Base-by-base conservation (phyloP, 805 yeast species). In the Candida cerambycidarum region DNA sequence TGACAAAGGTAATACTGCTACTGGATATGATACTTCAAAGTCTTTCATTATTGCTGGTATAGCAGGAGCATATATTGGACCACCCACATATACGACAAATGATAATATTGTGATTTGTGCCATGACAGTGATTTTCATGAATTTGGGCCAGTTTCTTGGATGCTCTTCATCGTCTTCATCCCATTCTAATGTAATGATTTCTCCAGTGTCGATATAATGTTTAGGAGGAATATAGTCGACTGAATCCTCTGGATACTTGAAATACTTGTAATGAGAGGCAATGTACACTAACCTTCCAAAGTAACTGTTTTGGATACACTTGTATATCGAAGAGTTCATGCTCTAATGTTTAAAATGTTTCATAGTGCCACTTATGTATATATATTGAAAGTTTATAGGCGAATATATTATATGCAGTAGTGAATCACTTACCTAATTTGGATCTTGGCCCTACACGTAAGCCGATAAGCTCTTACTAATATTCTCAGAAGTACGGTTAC, bases 11-110 rank as follows among this genome's bases (percentile, higher is more conserved):
- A 82, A 61, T 0, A 73, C 62, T 0, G 80, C 79, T 4, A 67
- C 67, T 5, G 69, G 72, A 24, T 59, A 59, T 12, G 73, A 62
- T 4, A 75, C 69, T n/a, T 60, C 47, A 50, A 78, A 77, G 33
- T 78, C 74, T 19, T 59, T 58, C 58, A 63, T 68, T 19, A 81
- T 54, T n/a, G 65, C 59, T 14, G 56, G 63, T 24, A 71, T 61
- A 15, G 79, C 75, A 1, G 85, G 83, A 0, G 83, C 69, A 46
- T 74, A 71, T 21, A 79, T 65, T 3, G 84, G 76, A 1, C 83
- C 71, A 12, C 79, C 81, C 67, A 78, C 73, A 44, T 81, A 80
- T 0, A 77, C 74, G 3, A 78, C 61, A 15, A 46, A 37, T 12
- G 42, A 33, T 13, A 43, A 31, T n/a, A 43, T 12, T 13, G 35